Evolutionary conservation across 495 filamentous ascomycete species (phyloP), one percentile per base, ranked within the genome.

Genomic region (Delitschia confertaspora): DNA sequence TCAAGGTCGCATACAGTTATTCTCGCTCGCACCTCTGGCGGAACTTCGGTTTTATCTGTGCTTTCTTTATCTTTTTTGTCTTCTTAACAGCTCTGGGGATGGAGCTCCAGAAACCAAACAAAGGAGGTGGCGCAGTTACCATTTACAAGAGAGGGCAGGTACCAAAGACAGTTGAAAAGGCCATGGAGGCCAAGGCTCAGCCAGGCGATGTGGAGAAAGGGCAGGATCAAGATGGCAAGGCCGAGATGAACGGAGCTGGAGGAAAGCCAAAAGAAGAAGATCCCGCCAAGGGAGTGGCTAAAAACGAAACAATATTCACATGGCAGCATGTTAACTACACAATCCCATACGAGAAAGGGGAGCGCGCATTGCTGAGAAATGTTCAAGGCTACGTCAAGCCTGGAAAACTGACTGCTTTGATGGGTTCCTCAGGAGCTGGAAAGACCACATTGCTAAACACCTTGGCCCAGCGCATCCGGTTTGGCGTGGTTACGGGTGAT

Each of bases 261-360:
- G 56, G 29, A 6, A 36, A 53, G 10, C 33, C 49, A 6, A 45
- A 49, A 3, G 38, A 60, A 5, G 45, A 56, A 4, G 38, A 53
- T 16, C 27, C 24, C 1, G 63, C 69, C 3, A 56, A 64, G 32
- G 63, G 52, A 6, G 69, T 82, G 36, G 73, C 74, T 2, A 68
- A 67, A 43, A 81, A 77, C 35, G 73, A 75, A 9, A 69, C 72
- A n/a, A 63, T 93, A 19, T 79, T 93, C 50, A 89, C 84, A 0
- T 93, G 80, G 78, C 76, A 83, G 49, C 66, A 82, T 46, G 75
- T 94, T 27, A 80, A 76, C 56, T 93, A 91, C 52, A 78, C 69
- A 1, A 82, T 88, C 30, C 77, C 78, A 8, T 72, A 70, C 53
- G 68, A 79, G 25, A 71, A 68, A 24, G 74, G 76, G 1, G 65